Evolutionary conservation across 345 rosid genomes (phyloP).

Genomic region (Pelargonium nanum): DNA sequence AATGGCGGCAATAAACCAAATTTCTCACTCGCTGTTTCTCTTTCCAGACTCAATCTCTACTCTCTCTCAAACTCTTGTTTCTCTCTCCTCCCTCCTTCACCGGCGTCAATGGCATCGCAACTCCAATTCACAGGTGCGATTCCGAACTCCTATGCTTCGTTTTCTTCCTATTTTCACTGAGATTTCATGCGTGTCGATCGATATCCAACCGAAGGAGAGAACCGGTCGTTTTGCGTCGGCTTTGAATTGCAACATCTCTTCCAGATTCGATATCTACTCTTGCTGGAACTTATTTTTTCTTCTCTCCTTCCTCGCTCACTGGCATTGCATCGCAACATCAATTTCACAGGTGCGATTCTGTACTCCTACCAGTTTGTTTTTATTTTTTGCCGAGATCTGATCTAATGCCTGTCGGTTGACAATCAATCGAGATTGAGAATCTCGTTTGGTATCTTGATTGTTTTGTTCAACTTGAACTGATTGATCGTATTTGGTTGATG

Average conservation of each 20-base stretch:
- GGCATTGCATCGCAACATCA: background rate
- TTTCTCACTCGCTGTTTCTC: background rate
- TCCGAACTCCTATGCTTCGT: background rate
- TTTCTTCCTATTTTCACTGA: no score
- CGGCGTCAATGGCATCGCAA: background rate
- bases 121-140: background rate
- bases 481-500: background rate
- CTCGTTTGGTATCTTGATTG: no score
- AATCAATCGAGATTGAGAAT: no score
- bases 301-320: background rate
- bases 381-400: background rate
- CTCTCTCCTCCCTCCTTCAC: background rate
- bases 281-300: no score
- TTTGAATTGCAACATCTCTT: no score
- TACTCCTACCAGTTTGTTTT: background rate
- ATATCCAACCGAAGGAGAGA: no score
- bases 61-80: no score
- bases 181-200: no score
- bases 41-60: background rate
- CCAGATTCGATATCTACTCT: background rate
- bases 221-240: no score
- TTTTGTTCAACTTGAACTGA: background rate
- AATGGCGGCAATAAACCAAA: constrained; percentile 14
- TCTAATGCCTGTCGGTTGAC: no score
- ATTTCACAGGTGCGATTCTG: background rate